Conservation (phyloP, 441 rosid genomes). For the Eutrema salsugineum region DNA sequence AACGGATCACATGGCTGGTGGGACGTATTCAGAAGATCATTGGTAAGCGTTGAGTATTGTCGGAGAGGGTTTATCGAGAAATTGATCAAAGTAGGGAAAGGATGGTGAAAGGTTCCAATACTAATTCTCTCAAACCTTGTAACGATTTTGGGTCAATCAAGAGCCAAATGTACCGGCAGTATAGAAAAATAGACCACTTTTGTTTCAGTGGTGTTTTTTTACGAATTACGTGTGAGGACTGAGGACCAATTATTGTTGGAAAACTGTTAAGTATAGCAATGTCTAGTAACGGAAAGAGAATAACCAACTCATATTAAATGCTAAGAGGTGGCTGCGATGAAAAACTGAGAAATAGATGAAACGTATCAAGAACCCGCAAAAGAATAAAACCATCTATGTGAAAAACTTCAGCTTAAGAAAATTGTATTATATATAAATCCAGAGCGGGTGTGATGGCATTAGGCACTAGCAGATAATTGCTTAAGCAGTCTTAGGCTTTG, state of each 20-base stretch:
- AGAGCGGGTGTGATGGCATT: not conserved
- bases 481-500: conserved; percentile 78
- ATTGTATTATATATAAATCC: not conserved
- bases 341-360: conserved; percentile 5
- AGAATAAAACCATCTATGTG: conserved; percentile 17
- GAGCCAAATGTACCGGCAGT: too few species aligned
- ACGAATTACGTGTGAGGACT: too few species aligned
- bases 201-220: too few species aligned
- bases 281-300: not conserved
- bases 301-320: not conserved
- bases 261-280: not conserved
- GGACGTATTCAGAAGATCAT: too few species aligned
- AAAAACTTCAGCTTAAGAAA: conserved; percentile 18
- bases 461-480: conserved; percentile 12
- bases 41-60: too few species aligned
- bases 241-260: not conserved
- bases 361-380: conserved; percentile 13
- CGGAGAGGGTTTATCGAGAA: too few species aligned
- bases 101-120: too few species aligned
- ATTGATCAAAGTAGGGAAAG: too few species aligned
- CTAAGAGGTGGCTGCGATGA: not conserved
- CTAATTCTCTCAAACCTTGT: too few species aligned
- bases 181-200: too few species aligned
- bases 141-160: too few species aligned
- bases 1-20: too few species aligned